phyloP scores from a whole-genome alignment of 352 stramenopile genomes.

The Pythium phragmitis region DNA sequence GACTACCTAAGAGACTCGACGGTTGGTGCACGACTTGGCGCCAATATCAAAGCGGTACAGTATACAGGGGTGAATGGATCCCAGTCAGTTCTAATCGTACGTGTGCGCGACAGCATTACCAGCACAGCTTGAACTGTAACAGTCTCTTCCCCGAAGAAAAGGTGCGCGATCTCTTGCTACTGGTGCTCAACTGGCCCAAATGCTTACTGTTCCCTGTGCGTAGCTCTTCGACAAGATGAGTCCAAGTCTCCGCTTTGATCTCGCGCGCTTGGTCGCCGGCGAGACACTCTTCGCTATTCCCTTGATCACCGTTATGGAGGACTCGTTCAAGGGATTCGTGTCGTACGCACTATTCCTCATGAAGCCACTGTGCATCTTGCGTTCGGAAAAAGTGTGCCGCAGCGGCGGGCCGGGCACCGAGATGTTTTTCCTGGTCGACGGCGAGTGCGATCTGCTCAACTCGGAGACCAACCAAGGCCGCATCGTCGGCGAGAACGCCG shows the following conservation, averaged over 20 bases:
- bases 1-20: conserved; percentile 76
- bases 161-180: conserved; percentile 27
- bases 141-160: conserved; percentile 84
- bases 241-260: conserved; percentile 78
- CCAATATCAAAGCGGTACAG: conserved; percentile 68
- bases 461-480: conserved; percentile 53
- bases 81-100: background rate
- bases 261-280: conserved; percentile 69
- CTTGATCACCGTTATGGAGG: conserved; percentile 85
- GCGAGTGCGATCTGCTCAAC: conserved; percentile 80
- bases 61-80: background rate
- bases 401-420: conserved; percentile 66
- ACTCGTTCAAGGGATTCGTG: conserved; percentile 88
- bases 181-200: background rate
- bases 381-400: conserved; percentile 73
- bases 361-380: conserved; percentile 69
- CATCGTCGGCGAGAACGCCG: conserved; percentile 63
- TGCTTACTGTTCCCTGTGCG: background rate
- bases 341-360: conserved; percentile 83
- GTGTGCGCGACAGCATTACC: conserved; percentile 50
- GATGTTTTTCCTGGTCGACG: conserved; percentile 86
- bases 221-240: conserved; percentile 83
- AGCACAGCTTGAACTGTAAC: conserved; percentile 62
- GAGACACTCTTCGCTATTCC: conserved; percentile 80
- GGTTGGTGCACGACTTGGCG: conserved; percentile 50